Evolutionary conservation across 208 protist genomes (phyloP), one percentile per base, ranked within the genome.

Genomic region (Acanthamoeba sp.): DNA sequence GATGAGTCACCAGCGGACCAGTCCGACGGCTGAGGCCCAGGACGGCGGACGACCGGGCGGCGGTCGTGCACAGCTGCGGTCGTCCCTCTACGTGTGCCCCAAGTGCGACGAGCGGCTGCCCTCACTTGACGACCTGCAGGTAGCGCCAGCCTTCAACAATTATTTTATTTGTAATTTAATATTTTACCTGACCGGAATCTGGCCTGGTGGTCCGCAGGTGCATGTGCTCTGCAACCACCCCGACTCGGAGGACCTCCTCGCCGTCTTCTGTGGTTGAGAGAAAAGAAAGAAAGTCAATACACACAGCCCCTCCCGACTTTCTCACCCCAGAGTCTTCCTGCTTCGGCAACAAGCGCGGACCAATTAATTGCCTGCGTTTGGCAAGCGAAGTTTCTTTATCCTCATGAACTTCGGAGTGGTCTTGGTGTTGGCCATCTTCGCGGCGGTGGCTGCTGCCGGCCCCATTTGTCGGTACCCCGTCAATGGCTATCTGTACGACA

Each of bases 61-160:
- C 20, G 34, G 64, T 7, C n/a, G 64, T 22, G n/a, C 64, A 20
- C 64, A 73, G 64, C 64, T 73, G 64, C 64, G 64, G 12, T 73
- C 64, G 64, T 73, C 64, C n/a, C 64, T 73, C 16, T 73, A 73
- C 34, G 64, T 73, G 12, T 73, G 64, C 29, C 64, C 64, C 64
- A 73, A 73, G 64, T 73, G 64, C 29, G 64, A 73, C 34, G 64
- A 73, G 20, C 64, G 64, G 38, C 2, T 73, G 29, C 32, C 64
- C 34, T 73, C 64, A 10, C 64, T 73, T 10, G 64, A 73, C 34
- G 64, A 73, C 34, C 22, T 73, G 20, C 64, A 73, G 64, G 64
- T 73, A 38, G n/a, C 10, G 5, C 10, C 52, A n/a, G 5, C 12
- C 52, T n/a, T n/a, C n/a, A n/a, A n/a, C n/a, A n/a, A n/a, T n/a